phyloP scores from a whole-genome alignment of 305 asterid species.

The Solanum hybrid region DNA sequence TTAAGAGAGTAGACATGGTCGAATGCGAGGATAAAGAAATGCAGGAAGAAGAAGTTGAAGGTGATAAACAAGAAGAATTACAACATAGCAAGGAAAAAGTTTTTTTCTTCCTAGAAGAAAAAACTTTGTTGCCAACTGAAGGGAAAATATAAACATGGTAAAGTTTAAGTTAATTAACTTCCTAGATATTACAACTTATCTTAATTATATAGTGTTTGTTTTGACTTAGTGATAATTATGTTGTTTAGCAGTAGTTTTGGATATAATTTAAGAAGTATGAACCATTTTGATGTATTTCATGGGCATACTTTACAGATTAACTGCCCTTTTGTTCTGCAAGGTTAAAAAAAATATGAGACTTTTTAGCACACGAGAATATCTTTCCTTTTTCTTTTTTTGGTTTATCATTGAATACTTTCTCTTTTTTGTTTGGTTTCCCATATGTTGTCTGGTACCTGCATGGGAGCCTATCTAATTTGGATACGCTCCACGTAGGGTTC shows the following conservation, averaged over 20 bases:
- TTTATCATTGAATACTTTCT: not conserved
- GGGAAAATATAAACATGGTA: not conserved
- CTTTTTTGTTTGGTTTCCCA: not conserved
- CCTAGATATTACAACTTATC: not conserved
- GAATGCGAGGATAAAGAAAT: not conserved
- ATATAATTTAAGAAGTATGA: not conserved
- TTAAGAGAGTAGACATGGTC: not conserved
- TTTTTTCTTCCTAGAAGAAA: not conserved
- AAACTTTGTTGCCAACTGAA: not conserved
- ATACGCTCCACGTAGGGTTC: fast-evolving
- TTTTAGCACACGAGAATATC: not conserved
- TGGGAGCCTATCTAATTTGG: fast-evolving
- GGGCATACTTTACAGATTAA: not conserved
- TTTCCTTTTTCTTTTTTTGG: not conserved
- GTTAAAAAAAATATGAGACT: not conserved
- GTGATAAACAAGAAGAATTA: not conserved
- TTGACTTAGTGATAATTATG: not conserved
- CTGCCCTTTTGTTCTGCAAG: not conserved
- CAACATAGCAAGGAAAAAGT: not conserved
- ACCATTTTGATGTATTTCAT: not conserved
- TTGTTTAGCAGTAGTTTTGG: not conserved
- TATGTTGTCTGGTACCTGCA: not conserved
- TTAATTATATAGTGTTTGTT: not conserved
- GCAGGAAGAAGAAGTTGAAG: not conserved
- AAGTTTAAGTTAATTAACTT: not conserved